Evolutionary conservation across 2,329 filamentous ascomycete genomes (phyloP), one percentile per base, ranked within the genome.

Genomic region (Leptographium flavum): DNA sequence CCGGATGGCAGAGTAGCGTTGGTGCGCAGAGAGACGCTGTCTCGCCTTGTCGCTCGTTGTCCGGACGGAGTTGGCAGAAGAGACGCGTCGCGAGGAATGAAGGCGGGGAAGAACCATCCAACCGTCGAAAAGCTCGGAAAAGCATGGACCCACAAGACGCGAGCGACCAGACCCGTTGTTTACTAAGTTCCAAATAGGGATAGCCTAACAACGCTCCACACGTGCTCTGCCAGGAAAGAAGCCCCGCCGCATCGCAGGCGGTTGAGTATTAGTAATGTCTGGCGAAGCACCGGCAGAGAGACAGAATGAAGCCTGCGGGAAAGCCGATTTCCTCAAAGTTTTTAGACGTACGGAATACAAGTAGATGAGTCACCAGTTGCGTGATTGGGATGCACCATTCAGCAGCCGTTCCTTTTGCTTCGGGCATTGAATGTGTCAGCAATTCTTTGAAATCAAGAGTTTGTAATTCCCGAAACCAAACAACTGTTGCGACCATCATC

Each of bases 151-250:
- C 42, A 13, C 15, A n/a, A n/a, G 8, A 38, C 46, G 46, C 42
- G 38, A 39, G 21, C 23, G 44, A 28, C 28, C 6, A 22, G 22
- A 14, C 27, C 19, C 15, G 27, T 42, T 50, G 49, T 51, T 52
- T 47, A 55, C 53, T 39, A 49, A 55, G 40, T 53, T 55, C 50
- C 54, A 47, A 47, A 58, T 45, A 33, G 31, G 47, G 39, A 53
- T 50, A 46, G 48, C 22, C 23, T 5, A 4, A 3, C 1, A n/a
- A 25, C 27, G 25, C 41, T 22, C 42, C 42, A 28, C 33, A 14
- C 7, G 9, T 17, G 15, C 4, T n/a, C 13, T 17, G 23, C 22
- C 10, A 7, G 39, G 39, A 32, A 41, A 23, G 39, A n/a, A 32
- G 27, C 39, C 39, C 17, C 32, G 27, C 27, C 5, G 27, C 11